Base-by-base conservation (phyloP, 129 eudicot genomes). In the Ambrosia trifida region DNA sequence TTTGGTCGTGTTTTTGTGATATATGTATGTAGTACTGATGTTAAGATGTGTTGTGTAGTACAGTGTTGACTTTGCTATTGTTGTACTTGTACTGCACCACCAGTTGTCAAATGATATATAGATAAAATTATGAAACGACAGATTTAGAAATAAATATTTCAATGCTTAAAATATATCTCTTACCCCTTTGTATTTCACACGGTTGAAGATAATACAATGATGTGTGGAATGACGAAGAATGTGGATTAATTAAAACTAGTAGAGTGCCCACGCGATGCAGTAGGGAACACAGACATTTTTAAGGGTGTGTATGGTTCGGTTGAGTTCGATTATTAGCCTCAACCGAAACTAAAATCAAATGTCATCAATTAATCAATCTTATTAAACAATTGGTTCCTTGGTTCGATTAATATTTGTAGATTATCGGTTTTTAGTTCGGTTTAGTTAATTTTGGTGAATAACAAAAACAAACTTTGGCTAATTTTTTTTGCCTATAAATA, bases 61-160 rank as follows among this genome's bases (percentile, higher is more conserved):
- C 95, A 85, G 62, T 10, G 79, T 83, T 88, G 95, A 88, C 95
- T 80, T 85, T 68, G 31, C 20, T 2, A 32, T 28, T 24, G 44
- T 69, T 83, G 90, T 88, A 85, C 90, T 69, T 83, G 90, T 88
- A 85, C 90, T 88, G 54, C 77, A 63, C 16, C 30, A 41, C 54
- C 49, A 62, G 71, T 69, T 77, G 81, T 64, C 56, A 78, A 73
- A 8, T 9, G 38, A 32, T 30, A 40, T 31, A 72, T 71, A 7
- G 16, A 64, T 31, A 58, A 35, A 24, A 4, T 40, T 70, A 12
- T 51, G 24, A 7, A 14, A 36, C 36, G 19, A 51, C 57, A 41
- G 31, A 72, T 44, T 36, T 70, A 10, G 40, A 72, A 41, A 28
- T 58, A 72, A 28, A 58, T 57, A 72, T 58, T 36, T 49, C 20